phyloP scores from a whole-genome alignment of 2,329 filamentous ascomycete genomes.

The Trichoderma sp. region DNA sequence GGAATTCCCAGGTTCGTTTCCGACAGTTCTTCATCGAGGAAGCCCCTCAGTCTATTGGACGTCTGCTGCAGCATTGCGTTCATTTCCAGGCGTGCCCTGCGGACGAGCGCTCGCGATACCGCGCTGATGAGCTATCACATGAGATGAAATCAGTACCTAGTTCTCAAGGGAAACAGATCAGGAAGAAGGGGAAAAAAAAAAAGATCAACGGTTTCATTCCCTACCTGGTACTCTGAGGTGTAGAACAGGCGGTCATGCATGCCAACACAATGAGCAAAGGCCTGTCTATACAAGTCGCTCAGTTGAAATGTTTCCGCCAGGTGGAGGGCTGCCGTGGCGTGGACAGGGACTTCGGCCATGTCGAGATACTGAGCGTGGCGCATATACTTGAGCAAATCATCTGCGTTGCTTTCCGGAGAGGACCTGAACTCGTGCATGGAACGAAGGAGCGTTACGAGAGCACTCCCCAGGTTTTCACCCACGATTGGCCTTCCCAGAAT shows the following conservation, averaged over 20 bases:
- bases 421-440: slow-evolving; percentile 62
- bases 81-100: slow-evolving; percentile 61
- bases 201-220: neutral
- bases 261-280: slow-evolving; percentile 74
- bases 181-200: neutral
- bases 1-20: slow-evolving; percentile 63
- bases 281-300: slow-evolving; percentile 64
- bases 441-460: slow-evolving; percentile 62
- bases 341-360: slow-evolving; percentile 61
- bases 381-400: slow-evolving; percentile 62
- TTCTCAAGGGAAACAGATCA: neutral
- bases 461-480: slow-evolving; percentile 60
- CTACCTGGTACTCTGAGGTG: slow-evolving; percentile 59
- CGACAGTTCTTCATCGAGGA: slow-evolving; percentile 69
- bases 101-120: slow-evolving; percentile 62
- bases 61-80: slow-evolving; percentile 59
- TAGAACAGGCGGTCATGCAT: slow-evolving; percentile 62
- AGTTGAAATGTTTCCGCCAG: slow-evolving; percentile 65
- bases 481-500: slow-evolving; percentile 63
- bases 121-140: slow-evolving; percentile 44
- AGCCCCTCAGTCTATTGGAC: slow-evolving; percentile 57
- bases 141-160: neutral
- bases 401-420: slow-evolving; percentile 51
- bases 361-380: slow-evolving; percentile 67
- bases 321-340: slow-evolving; percentile 65